Evolutionary conservation across 169 alveolate species (phyloP).

Genomic region (Plasmodium ovale): DNA sequence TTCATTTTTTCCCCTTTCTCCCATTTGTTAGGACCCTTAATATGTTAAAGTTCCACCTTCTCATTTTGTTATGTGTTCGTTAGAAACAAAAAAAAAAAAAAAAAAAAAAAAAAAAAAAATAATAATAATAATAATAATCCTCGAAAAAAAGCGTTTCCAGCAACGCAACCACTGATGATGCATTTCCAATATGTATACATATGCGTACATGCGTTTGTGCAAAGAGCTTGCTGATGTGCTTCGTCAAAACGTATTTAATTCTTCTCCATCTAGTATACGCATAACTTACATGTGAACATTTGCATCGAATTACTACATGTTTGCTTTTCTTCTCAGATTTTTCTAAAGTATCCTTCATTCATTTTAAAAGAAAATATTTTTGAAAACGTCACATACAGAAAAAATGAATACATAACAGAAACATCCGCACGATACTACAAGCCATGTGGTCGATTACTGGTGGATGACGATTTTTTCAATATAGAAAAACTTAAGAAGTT

Average conservation of each 20-base stretch:
- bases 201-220: not conserved
- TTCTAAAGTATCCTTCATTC: constrained; percentile 25
- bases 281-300: not conserved
- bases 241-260: not conserved
- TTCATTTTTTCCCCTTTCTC: constrained; percentile 10
- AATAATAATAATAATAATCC: too few species aligned
- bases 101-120: too few species aligned
- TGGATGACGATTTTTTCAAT: constrained; percentile 25
- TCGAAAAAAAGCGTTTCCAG: not conserved
- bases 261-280: not conserved
- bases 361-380: constrained; percentile 43
- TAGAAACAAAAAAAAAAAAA: constrained; percentile 23
- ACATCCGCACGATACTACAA: not conserved
- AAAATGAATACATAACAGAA: constrained; percentile 31
- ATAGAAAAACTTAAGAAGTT: constrained; percentile 44
- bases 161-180: not conserved
- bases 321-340: constrained; percentile 35
- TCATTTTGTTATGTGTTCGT: constrained; percentile 74
- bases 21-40: constrained; percentile 39
- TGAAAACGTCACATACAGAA: not conserved
- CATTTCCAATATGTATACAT: not conserved
- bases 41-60: constrained; percentile 62
- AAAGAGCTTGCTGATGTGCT: not conserved
- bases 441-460: constrained; percentile 11
- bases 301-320: not conserved